Conservation (phyloP, 306 rosid genomes). For the Cercis canadensis region DNA sequence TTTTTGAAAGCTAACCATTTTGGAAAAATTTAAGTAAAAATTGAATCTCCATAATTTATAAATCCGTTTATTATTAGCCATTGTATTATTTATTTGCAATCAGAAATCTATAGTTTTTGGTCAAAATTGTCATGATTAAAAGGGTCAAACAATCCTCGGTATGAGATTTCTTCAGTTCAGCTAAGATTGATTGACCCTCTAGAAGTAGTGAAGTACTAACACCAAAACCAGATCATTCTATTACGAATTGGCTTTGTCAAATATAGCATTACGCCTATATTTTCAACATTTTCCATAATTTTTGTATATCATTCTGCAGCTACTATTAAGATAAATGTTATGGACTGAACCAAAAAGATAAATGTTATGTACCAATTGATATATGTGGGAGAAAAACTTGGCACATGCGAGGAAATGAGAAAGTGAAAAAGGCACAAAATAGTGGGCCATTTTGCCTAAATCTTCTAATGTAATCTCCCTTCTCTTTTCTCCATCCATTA, state of each 20-base stretch:
- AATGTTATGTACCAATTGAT: constrained; percentile 33
- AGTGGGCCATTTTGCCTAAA: constrained; percentile 61
- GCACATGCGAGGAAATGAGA: constrained; percentile 51
- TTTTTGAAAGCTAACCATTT: too few species aligned
- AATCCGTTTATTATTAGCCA: too few species aligned
- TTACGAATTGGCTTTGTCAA: constrained; percentile 15
- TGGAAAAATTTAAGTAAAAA: too few species aligned
- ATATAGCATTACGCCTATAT: too few species aligned
- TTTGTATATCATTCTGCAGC: background rate
- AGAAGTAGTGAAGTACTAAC: constrained; percentile 29
- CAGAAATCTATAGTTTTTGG: constrained; percentile 26
- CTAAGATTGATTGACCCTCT: constrained; percentile 42
- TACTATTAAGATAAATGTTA: too few species aligned
- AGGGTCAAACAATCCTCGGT: constrained; percentile 3
- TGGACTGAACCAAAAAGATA: background rate
- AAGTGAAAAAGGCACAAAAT: constrained; percentile 51
- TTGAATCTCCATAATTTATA: too few species aligned
- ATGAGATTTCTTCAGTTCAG: background rate
- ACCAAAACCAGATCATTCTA: constrained; percentile 3
- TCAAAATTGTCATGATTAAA: constrained; percentile 31
- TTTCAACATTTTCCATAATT: constrained; percentile 26
- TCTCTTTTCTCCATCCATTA: constrained; percentile 39
- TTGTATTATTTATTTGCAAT: too few species aligned
- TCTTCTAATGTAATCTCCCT: constrained; percentile 42
- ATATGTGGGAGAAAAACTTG: constrained; percentile 38